phyloP scores from a whole-genome alignment of 1,284 basidiomycete species.

The Ganoderma boninense region DNA sequence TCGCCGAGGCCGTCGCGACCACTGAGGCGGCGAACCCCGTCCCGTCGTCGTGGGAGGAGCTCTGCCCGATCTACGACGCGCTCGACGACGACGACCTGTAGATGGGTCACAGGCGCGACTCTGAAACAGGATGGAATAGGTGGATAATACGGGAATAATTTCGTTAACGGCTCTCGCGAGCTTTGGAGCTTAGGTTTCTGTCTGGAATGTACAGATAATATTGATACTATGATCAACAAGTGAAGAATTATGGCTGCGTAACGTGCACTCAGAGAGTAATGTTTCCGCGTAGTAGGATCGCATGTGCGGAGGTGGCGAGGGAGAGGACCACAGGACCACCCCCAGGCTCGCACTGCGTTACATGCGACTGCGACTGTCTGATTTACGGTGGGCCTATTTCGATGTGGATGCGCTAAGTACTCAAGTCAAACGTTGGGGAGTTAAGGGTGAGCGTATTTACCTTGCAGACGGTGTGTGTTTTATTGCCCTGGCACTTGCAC shows the following conservation, averaged over 20 bases:
- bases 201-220: neutral
- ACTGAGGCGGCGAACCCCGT: conserved; percentile 20
- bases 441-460: too few relatives aligned
- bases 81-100: conserved; percentile 6
- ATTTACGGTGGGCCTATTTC: too few relatives aligned
- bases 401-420: too few relatives aligned
- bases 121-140: conserved; percentile 27
- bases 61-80: conserved; percentile 25
- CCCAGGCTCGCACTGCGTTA: too few relatives aligned
- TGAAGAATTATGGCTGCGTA: neutral
- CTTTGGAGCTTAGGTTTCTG: neutral
- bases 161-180: neutral
- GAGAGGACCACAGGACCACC: too few relatives aligned
- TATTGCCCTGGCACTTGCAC: too few relatives aligned
- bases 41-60: conserved; percentile 12
- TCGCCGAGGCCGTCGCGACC: neutral
- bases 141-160: neutral
- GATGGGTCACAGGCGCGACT: neutral
- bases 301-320: too few relatives aligned
- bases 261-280: too few relatives aligned
- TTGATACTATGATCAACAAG: neutral
- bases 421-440: too few relatives aligned
- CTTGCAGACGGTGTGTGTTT: too few relatives aligned
- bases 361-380: too few relatives aligned
- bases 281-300: too few relatives aligned